Percentiles rank a stretch among this genome's conserved stretches.
Conservation (phyloP, 352 stramenopile genomes). For the Globisporangium radiosum region DNA sequence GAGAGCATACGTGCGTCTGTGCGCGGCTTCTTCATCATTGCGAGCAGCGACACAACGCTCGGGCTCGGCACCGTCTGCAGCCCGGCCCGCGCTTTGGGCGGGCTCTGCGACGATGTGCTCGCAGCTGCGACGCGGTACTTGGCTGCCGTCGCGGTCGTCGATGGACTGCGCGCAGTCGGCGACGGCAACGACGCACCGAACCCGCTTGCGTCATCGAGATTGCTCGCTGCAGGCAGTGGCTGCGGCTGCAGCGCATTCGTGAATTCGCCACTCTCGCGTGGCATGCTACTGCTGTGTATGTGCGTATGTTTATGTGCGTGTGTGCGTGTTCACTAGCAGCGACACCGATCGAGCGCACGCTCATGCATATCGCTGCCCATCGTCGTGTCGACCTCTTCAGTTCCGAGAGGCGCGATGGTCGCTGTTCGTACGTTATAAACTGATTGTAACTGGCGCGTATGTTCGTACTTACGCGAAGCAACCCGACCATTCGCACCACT, state of each 20-base stretch:
- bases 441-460: too few relatives aligned
- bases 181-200: not conserved
- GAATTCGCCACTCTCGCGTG: constrained; percentile 9
- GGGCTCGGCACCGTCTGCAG: constrained; percentile 11
- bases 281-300: constrained; percentile 1
- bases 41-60: constrained; percentile 17
- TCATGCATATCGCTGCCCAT: too few relatives aligned
- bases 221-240: not conserved
- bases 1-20: constrained; percentile 1
- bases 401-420: too few relatives aligned
- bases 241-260: not conserved
- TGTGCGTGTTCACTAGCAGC: too few relatives aligned
- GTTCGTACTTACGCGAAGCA: too few relatives aligned
- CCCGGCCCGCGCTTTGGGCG: constrained; percentile 2
- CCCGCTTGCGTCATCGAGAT: not conserved
- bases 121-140: constrained; percentile 6
- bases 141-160: too few relatives aligned
- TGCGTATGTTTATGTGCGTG: too few relatives aligned
- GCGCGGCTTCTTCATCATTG: constrained; percentile 20
- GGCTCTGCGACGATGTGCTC: not conserved
- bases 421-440: too few relatives aligned
- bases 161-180: not conserved
- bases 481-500: too few relatives aligned
- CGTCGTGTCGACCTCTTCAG: too few relatives aligned
- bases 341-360: too few relatives aligned